Base-by-base conservation (phyloP, 2,329 filamentous ascomycete species). In the Fusarium kyushuense region DNA sequence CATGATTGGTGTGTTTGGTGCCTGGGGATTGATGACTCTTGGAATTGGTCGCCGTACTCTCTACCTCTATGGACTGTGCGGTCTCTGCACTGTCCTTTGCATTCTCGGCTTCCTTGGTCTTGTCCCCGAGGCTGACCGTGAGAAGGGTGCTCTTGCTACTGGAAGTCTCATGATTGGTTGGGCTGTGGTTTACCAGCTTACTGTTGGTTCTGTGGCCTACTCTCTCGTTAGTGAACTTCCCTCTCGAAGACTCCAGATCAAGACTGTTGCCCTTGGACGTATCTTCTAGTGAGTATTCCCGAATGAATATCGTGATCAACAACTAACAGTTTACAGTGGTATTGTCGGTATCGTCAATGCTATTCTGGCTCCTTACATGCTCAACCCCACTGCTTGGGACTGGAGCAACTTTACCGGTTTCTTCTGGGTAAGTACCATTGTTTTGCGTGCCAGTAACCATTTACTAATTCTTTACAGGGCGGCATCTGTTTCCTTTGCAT, bases 381-480 rank as follows among this genome's bases (percentile, higher is more conserved):
- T 97, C 27, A 97, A 97, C 80, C 93, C 94, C 0, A 85, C 84
- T 1, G 91, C 89, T 0, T 97, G 94, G 94, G 83, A 96, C 79
- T 97, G 93, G 94, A 85, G 88, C 63, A 96, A 96, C 80, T 96
- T 87, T 70, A 87, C 93, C 0, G 93, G 93, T 19, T 96, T 97
- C 81, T 96, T 96, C 83, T 93, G 93, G 92, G 79, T 85, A 19
- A 43, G 61, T 38, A 8, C 9, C 1, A 1, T 1, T 75, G 71
- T 80, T 14, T 7, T n/a, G 6, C n/a, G 2, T 4, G 9, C 16
- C 3, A 2, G 2, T 1, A 38, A 23, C 53, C 17, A 27, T 10
- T 11, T 32, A 1, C 29, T 58, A 45, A 52, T 54, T 5, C 0
- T 3, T 9, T 63, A 14, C 33, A 65, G 43, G 40, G 69, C 17